Conservation (phyloP, 2,329 filamentous ascomycete genomes). For the Lasiodiplodia sp. region DNA sequence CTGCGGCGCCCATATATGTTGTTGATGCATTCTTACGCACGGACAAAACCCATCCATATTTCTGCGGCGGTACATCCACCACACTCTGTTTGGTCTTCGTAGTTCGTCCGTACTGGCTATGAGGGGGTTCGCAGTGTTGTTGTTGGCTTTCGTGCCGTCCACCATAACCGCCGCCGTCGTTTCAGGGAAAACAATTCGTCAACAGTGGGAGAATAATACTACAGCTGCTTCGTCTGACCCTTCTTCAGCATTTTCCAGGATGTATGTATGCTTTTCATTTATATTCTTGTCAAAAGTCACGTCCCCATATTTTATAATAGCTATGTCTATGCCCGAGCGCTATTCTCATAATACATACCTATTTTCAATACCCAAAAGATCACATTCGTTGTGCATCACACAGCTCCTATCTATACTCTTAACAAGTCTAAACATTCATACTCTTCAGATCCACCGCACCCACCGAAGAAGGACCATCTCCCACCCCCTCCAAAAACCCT, state of each 20-base stretch:
- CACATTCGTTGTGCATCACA: not conserved
- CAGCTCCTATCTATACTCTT: no score
- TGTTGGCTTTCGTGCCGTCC: not conserved
- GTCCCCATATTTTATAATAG: not conserved
- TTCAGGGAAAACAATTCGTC: not conserved
- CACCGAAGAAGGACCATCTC: not conserved
- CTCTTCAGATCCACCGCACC: not conserved
- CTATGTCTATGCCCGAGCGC: not conserved
- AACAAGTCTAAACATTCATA: not conserved
- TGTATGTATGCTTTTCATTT: not conserved
- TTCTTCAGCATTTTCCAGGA: not conserved
- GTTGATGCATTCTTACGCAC: constrained; percentile 11
- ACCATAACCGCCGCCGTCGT: not conserved
- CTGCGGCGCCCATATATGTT: not conserved
- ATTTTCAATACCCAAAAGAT: not conserved
- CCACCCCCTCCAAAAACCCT: not conserved
- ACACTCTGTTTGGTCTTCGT: not conserved
- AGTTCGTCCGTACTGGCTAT: not conserved
- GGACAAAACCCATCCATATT: not conserved
- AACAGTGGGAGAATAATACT: not conserved
- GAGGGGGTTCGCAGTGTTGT: not conserved
- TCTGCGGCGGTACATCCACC: not conserved
- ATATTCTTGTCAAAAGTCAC: not conserved
- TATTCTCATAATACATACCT: not conserved
- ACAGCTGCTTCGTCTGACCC: not conserved